Base-by-base conservation (phyloP, 176 grass and related monocot genomes). In the Typha latifolia region DNA sequence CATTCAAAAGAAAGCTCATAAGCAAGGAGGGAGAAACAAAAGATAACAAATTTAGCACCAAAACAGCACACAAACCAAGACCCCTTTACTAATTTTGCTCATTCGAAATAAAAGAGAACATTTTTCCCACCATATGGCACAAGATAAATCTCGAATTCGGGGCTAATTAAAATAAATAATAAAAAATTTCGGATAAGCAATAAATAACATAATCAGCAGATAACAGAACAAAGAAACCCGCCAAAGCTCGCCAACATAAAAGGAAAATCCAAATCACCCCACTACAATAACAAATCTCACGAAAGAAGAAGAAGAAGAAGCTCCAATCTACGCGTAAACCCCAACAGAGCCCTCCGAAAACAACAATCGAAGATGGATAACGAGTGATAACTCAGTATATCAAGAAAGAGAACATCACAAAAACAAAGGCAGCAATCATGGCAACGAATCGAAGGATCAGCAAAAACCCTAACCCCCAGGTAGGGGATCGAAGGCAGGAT, bases 401-500 rank as follows among this genome's bases (percentile, higher is more conserved):
- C n/a, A 57, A 1, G 16, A 21, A 11, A 57, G 4, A 16, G 20
- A 18, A 57, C 16, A 16, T 19, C 53, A 20, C n/a, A 59, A 59
- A 22, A 59, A 9, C 9, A 59, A 59, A 21, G 9, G 22, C 22
- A 62, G 12, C 12, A 47, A 27, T 62, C 16, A 81, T 50, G 65
- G 63, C 49, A 49, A 50, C 14, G 62, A 43, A 19, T 12, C 69
- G 7, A 51, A 51, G 64, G 67, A 43, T 10, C 53, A 59, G 43
- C 20, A 62, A 53, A 72, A 69, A 24, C 47, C 59, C 19, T 24
- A 72, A 14, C 59, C 14, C 50, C 10, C 14, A 43, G 27, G 49
- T 71, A 63, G 4, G n/a, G 7, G 49, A 48, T 63, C 71, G 8
- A 63, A 56, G 14, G 5, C 88, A 96, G 92, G 92, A 96, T 96